Conservation (phyloP, 805 yeast species). For the Babjeviella inositovora region DNA sequence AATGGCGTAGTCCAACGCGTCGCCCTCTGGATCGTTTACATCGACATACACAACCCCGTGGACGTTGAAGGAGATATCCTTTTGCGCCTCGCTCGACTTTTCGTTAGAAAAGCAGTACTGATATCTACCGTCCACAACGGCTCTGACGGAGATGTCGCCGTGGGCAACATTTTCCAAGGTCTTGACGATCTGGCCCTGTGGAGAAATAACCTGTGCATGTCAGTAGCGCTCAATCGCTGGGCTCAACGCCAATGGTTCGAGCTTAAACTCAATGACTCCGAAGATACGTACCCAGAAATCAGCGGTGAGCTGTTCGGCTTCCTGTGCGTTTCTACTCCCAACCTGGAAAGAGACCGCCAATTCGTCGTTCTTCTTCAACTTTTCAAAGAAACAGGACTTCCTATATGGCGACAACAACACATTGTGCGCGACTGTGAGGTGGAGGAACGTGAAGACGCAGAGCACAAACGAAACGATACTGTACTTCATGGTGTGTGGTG, state of each 20-base stretch:
- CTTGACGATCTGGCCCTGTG: slow-evolving; percentile 32
- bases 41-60: slow-evolving; percentile 87
- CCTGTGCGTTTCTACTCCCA: slow-evolving; percentile 71
- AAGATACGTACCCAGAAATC: slow-evolving; percentile 41
- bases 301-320: slow-evolving; percentile 44
- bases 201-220: neutral
- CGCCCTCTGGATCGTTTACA: slow-evolving; percentile 56
- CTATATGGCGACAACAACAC: slow-evolving; percentile 73
- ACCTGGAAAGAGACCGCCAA: slow-evolving; percentile 83
- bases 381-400: slow-evolving; percentile 78
- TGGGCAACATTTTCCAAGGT: slow-evolving; percentile 47
- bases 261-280: too few relatives aligned
- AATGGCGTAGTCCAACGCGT: slow-evolving; percentile 74
- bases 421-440: slow-evolving; percentile 80
- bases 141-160: slow-evolving; percentile 62
- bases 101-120: slow-evolving; percentile 89
- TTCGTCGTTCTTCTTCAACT: slow-evolving; percentile 69
- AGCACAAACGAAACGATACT: too few relatives aligned
- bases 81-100: slow-evolving; percentile 49
- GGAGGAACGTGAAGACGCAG: too few relatives aligned
- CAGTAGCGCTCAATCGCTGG: neutral
- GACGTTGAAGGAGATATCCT: slow-evolving; percentile 89
- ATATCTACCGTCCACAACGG: slow-evolving; percentile 56
- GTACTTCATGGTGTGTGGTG: too few relatives aligned
- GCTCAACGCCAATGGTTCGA: too few relatives aligned